Evolutionary conservation across 805 yeast genomes (phyloP).

Genomic region (Suhomyces sp.): DNA sequence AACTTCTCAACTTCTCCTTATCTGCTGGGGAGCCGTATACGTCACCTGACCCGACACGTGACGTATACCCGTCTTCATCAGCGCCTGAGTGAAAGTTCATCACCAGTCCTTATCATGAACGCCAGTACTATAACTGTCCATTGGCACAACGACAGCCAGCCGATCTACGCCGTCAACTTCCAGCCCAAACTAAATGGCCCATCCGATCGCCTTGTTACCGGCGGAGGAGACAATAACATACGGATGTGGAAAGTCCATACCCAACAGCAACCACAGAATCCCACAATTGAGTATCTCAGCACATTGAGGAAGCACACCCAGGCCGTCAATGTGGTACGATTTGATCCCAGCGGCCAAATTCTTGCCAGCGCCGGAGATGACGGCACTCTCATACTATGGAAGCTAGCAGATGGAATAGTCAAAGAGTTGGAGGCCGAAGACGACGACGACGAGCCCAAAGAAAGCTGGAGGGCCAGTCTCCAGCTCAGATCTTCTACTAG

Average conservation of each 20-base stretch:
- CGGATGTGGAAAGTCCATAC: slow-evolving; percentile 47
- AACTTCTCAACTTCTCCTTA: too few relatives aligned
- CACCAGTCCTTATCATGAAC: slow-evolving; percentile 25
- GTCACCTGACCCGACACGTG: too few relatives aligned
- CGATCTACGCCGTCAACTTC: slow-evolving; percentile 66
- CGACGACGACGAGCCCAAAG: slow-evolving; percentile 50
- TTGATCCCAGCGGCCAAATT: slow-evolving; percentile 63
- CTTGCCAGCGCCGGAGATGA: slow-evolving; percentile 96
- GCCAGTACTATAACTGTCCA: slow-evolving; percentile 54
- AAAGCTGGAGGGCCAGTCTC: slow-evolving; percentile 69
- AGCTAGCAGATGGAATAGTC: slow-evolving; percentile 48
- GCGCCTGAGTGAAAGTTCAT: too few relatives aligned
- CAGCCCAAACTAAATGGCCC: slow-evolving; percentile 39
- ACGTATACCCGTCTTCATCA: too few relatives aligned
- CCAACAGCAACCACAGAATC: neutral
- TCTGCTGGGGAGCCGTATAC: too few relatives aligned
- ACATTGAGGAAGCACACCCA: slow-evolving; percentile 87
- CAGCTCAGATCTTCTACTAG: slow-evolving; percentile 59
- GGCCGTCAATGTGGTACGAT: slow-evolving; percentile 89
- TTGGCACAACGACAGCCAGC: slow-evolving; percentile 75
- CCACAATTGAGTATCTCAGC: slow-evolving; percentile 66
- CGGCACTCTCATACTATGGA: slow-evolving; percentile 85
- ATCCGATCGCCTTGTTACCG: slow-evolving; percentile 67
- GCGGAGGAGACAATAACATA: slow-evolving; percentile 93
- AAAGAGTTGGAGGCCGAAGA: slow-evolving; percentile 60